Base-by-base conservation (phyloP, 2,329 filamentous ascomycete species). In the Calonectria honghensis region DNA sequence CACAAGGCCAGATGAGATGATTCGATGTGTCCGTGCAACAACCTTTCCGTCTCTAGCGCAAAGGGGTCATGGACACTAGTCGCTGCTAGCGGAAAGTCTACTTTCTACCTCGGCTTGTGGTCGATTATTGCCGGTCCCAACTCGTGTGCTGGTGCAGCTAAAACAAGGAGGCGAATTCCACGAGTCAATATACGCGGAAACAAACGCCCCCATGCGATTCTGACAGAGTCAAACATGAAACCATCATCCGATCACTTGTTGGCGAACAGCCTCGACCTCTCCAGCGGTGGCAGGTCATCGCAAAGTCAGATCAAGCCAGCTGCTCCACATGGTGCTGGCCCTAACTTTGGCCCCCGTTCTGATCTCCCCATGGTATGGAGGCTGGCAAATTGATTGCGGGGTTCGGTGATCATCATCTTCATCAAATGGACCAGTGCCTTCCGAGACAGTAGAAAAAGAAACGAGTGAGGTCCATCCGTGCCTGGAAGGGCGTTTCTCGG, bases 301-400 rank as follows among this genome's bases (percentile, higher is more conserved):
- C 9, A 48, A 13, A 48, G 45, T n/a, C n/a, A 13, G n/a, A 48
- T 3, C n/a, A 13, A 10, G 13, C 2, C 4, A 4, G n/a, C 20
- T 48, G 9, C 45, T 48, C n/a, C 45, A 24, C 45, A 24, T 48
- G 20, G 41, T 48, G 41, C 20, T n/a, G 20, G 20, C 41, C 41
- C n/a, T 24, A 48, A 48, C 41, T 24, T 4, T 24, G 41, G 20
- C 1, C 32, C 41, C 41, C 41, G 41, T 24, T 24, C 45, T n/a
- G 45, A 24, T 48, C 45, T 48, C 45, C 45, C 20, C 20, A 48
- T 48, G 45, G 45, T 24, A 24, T 24, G 45, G 45, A 24, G 45
- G 45, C 45, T 48, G 45, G 45, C n/a, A 48, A 48, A 48, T 48
- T 48, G 45, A 24, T 24, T 48, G 45, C n/a, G 45, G 45, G 45